Evolutionary conservation across 768 basidiomycete genomes (phyloP).

Genomic region (Cubamyces sp.): DNA sequence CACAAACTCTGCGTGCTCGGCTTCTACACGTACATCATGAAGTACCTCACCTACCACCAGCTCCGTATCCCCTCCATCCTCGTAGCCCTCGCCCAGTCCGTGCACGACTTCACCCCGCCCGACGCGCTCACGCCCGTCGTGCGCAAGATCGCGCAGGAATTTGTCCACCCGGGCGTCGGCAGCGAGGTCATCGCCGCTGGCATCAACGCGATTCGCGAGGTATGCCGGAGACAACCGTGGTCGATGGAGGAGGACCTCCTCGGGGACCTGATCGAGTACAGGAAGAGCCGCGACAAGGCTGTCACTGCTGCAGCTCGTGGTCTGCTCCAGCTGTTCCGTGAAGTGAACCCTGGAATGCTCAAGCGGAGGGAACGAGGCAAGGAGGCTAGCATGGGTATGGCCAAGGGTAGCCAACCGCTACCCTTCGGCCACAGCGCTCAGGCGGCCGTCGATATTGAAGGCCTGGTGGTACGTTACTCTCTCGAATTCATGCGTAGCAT

Average conservation of each 20-base stretch:
- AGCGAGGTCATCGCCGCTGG: constrained; percentile 95
- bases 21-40: constrained; percentile 96
- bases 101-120: constrained; percentile 94
- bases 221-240: constrained; percentile 95
- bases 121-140: constrained; percentile 89
- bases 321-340: constrained; percentile 88
- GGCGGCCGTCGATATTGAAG: constrained; percentile 86
- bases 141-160: constrained; percentile 91
- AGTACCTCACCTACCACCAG: constrained; percentile 91
- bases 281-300: constrained; percentile 93
- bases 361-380: constrained; percentile 92
- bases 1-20: constrained; percentile 93
- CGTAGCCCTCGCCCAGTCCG: constrained; percentile 90
- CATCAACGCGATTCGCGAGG: constrained; percentile 92
- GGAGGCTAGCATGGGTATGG: constrained; percentile 79
- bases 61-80: constrained; percentile 92
- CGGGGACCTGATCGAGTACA: constrained; percentile 91
- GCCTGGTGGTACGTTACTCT: constrained; percentile 66
- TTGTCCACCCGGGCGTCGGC: constrained; percentile 96
- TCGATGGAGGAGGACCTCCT: constrained; percentile 95
- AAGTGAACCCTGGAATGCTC: constrained; percentile 92
- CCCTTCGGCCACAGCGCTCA: constrained; percentile 82
- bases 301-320: constrained; percentile 90
- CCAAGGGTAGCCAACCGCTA: constrained; percentile 64
- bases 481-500: background rate